These are phyloP conservation scores for Simmondsia chinensis DNA, from an alignment of 148 eudicot genomes.

Conservation along the genomic window DNA sequence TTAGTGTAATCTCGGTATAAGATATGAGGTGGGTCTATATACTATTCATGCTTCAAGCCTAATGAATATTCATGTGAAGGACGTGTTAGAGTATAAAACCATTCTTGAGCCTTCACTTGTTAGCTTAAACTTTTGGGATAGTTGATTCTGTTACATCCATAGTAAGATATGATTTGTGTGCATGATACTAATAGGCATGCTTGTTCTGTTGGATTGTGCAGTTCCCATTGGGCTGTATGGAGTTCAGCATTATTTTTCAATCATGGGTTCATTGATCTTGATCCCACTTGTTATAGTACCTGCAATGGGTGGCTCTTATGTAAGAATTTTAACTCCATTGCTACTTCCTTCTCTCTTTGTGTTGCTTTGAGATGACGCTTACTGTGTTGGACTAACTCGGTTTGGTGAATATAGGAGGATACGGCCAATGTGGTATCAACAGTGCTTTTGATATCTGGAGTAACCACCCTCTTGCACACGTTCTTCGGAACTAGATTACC, in stretches of 20 bases:
- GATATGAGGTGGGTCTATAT: no score
- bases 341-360: neutral
- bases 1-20: no score
- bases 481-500: slow-evolving; percentile 89
- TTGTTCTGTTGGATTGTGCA: slow-evolving; percentile 35
- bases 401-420: slow-evolving; percentile 80
- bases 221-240: slow-evolving; percentile 90
- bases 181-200: no score
- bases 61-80: no score
- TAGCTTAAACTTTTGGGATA: no score
- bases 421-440: slow-evolving; percentile 87
- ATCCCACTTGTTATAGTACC: slow-evolving; percentile 93
- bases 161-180: no score
- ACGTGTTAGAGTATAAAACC: no score
- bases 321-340: slow-evolving; percentile 39
- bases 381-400: slow-evolving; percentile 36
- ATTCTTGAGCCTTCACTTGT: no score
- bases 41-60: no score
- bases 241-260: slow-evolving; percentile 80
- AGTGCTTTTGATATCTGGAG: slow-evolving; percentile 79
- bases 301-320: slow-evolving; percentile 91
- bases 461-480: slow-evolving; percentile 82
- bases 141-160: no score
- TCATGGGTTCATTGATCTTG: slow-evolving; percentile 80
- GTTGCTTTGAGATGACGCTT: slow-evolving; percentile 2